phyloP scores from a whole-genome alignment of 768 basidiomycete species.

The Leccinellum albellum region DNA sequence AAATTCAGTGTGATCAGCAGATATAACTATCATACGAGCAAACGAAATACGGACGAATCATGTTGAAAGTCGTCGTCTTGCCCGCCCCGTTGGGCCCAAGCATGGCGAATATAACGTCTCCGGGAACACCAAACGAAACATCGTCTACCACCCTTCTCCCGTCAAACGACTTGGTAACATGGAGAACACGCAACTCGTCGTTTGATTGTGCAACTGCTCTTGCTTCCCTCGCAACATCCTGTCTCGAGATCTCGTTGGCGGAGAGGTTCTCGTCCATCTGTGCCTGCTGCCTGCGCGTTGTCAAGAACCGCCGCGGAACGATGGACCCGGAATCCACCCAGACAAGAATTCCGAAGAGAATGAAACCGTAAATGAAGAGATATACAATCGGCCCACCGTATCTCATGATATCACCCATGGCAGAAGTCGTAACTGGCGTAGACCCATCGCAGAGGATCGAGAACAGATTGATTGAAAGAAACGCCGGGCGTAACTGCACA shows the following conservation, averaged over 20 bases:
- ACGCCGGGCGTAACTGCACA: constrained; percentile 55
- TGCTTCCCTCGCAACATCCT: constrained; percentile 57
- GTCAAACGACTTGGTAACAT: constrained; percentile 59
- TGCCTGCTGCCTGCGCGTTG: constrained; percentile 13
- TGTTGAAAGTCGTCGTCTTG: constrained; percentile 78
- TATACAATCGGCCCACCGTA: constrained; percentile 78
- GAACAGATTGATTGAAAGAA: constrained; percentile 79
- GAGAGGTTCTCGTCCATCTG: constrained; percentile 12
- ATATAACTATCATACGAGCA: not conserved
- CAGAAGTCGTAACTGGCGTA: constrained; percentile 40
- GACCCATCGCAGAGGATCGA: constrained; percentile 64
- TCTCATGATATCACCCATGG: constrained; percentile 51
- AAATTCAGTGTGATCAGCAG: not conserved
- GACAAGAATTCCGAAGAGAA: constrained; percentile 61
- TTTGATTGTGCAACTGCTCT: constrained; percentile 42
- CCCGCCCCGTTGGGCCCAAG: constrained; percentile 83
- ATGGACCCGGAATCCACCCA: constrained; percentile 70
- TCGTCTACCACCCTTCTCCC: constrained; percentile 63
- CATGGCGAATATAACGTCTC: constrained; percentile 64
- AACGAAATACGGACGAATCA: constrained; percentile 55
- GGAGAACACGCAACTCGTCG: constrained; percentile 60
- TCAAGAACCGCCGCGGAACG: constrained; percentile 37
- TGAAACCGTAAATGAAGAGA: constrained; percentile 55
- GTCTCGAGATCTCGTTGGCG: constrained; percentile 22
- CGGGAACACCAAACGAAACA: constrained; percentile 63